Evolutionary conservation across 345 rosid species (phyloP).

Genomic region (Garcia nutans): DNA sequence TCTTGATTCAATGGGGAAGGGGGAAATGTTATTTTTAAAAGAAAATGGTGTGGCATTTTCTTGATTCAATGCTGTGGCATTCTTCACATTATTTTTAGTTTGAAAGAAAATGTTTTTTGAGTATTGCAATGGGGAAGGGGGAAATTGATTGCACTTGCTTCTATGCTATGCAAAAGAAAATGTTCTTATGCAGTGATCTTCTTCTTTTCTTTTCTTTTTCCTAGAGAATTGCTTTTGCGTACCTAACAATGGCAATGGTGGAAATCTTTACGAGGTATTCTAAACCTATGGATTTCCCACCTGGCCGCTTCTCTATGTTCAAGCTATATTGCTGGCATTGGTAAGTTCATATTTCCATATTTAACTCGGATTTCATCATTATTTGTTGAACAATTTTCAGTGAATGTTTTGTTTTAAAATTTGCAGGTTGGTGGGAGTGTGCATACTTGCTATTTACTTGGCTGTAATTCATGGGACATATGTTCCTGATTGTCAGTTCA

Average conservation of each 20-base stretch:
- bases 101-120: not conserved
- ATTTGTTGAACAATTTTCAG: not conserved
- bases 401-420: slow-evolving; percentile 11
- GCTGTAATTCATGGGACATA: slow-evolving; percentile 55
- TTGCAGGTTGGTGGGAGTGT: slow-evolving; percentile 66
- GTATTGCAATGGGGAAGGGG: too few species aligned
- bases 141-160: too few species aligned
- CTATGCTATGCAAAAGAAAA: not conserved
- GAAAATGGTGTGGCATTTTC: slow-evolving; percentile 75
- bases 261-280: slow-evolving; percentile 57
- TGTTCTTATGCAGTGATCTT: slow-evolving; percentile 6
- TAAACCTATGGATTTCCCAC: slow-evolving; percentile 30
- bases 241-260: slow-evolving; percentile 57
- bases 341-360: slow-evolving; percentile 31
- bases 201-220: not conserved
- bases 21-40: too few species aligned
- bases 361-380: not conserved
- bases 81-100: not conserved
- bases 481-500: slow-evolving; percentile 84
- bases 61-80: too few species aligned
- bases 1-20: too few species aligned
- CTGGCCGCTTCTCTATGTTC: slow-evolving; percentile 49
- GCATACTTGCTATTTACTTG: slow-evolving; percentile 51
- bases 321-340: slow-evolving; percentile 64
- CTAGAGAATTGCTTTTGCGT: slow-evolving; percentile 90